Base-by-base conservation (phyloP, 371 early-diverging fungal genomes). In the Lichtheimia ornata region DNA sequence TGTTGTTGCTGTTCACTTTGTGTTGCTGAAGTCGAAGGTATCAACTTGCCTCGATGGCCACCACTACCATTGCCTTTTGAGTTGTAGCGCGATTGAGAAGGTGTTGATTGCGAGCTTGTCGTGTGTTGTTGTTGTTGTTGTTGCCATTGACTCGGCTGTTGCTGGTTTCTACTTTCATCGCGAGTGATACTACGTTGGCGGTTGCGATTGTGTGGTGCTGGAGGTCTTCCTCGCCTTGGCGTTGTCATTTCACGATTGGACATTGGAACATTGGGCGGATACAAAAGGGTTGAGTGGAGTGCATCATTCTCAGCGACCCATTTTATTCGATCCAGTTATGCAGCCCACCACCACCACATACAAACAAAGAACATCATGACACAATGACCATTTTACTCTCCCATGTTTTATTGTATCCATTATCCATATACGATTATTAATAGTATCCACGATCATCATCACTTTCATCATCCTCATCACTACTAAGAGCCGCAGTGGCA, bases 401-500 rank as follows among this genome's bases (percentile, higher is more conserved):
- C 7, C 6, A 28, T 28, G 1, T 5, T 28, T 5, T 28, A 28
- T 5, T 28, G 4, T 28, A 28, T 30, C 7, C 9, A 35, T 35
- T 35, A 9, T 35, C 11, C 6, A 11, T 9, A 35, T 35, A 11
- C 11, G 7, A 24, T 45, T 17, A 20, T 27, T 68, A 79, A 62
- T 78, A 78, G 53, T 80, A 80, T 20, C 77, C 77, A 69, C 72
- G 58, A 61, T 80, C 81, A 54, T 81, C 72, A 41, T 81, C 73
- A 42, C 80, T 81, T 40, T 74, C 71, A 12, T 80, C 74, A 42
- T 84, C 81, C 25, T 82, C 84, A 65, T 85, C 85, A 65, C 82
- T 82, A 58, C 85, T 85, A 22, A 85, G 74, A 1, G 85, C 84
- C 56, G 85, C 82, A 17, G 80, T 81, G 27, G 80, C 81, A 25